Evolutionary conservation across 2,329 filamentous ascomycete genomes (phyloP), one percentile per base, ranked within the genome.

Genomic region (Sporothrix brunneoviolacea): DNA sequence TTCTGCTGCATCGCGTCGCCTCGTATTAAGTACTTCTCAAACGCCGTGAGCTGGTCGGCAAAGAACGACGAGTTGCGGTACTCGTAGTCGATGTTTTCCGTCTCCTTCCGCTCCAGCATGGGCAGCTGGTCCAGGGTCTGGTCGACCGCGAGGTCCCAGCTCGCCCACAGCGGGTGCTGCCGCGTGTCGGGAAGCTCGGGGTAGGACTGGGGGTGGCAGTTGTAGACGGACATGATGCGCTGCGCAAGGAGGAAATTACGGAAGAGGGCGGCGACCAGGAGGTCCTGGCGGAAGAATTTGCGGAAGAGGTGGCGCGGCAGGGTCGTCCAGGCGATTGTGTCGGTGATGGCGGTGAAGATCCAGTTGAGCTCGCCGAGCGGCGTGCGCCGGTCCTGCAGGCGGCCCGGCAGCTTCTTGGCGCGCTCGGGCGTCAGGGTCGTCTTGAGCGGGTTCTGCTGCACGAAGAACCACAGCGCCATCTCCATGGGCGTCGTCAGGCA

Each of bases 261-360:
- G 68, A 97, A 98, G 8, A 98, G 73, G 2, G 93, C 93, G 12
- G 93, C 93, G n/a, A 98, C 93, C 91, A 98, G 97, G 12, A 98
- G 76, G 65, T 98, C 93, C 66, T 98, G 93, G 37, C 93, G 76
- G 68, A 98, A 98, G 54, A 97, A 88, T 67, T 95, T 95, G 68
- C 95, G 91, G 70, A 98, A 98, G 10, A 96, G 72, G 18, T 90
- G 82, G 40, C 91, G 85, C 3, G 91, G 88, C 4, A 98, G 72
- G 5, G 89, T 94, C 28, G 95, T 97, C 93, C 93, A 98, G 0
- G 93, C 93, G 61, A 98, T 98, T 1, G 91, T 97, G 65, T 98
- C 93, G 0, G 93, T 98, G 57, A 98, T 97, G 49, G 93, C 93
- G 1, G 93, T 98, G 64, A 98, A 97, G 32, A 98, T 98, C 93